A percentile compares a stretch with the other conserved stretches of the same genome.
These are phyloP conservation scores for Ophiocordyceps unilateralis DNA, from an alignment of 2,329 filamentous ascomycete species.

Conservation along the genomic window DNA sequence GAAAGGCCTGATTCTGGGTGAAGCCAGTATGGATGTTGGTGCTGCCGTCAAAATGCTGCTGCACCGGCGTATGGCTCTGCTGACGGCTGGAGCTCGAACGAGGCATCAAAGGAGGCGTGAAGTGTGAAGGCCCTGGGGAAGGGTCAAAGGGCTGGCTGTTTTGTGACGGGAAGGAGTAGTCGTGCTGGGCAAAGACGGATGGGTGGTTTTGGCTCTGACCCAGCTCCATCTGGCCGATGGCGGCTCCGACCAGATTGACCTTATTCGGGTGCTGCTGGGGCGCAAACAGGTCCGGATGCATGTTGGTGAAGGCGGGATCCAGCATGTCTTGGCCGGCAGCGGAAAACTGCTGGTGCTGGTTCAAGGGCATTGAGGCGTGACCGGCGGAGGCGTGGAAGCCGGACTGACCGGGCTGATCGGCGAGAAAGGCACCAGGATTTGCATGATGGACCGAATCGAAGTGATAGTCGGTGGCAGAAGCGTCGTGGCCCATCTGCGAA, in stretches of 20 bases:
- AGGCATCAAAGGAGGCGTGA: constrained; percentile 14
- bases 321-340: constrained; percentile 17
- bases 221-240: constrained; percentile 11
- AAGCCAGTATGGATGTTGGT: constrained; percentile 13
- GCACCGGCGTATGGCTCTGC: constrained; percentile 16
- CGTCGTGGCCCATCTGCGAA: constrained; percentile 9
- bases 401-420: constrained; percentile 9
- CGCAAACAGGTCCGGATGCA: constrained; percentile 19
- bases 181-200: constrained; percentile 15
- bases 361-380: constrained; percentile 14
- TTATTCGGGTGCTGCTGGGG: constrained; percentile 11
- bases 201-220: constrained; percentile 14
- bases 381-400: constrained; percentile 12
- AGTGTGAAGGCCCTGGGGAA: constrained; percentile 11
- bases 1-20: constrained; percentile 9
- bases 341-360: constrained; percentile 14
- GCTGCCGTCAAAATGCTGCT: constrained; percentile 10
- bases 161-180: constrained; percentile 16
- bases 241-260: constrained; percentile 8
- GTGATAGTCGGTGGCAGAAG: constrained; percentile 13
- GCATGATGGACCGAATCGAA: constrained; percentile 14
- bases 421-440: constrained; percentile 15
- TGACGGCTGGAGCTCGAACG: constrained; percentile 13
- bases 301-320: constrained; percentile 18
- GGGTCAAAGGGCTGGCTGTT: constrained; percentile 13